phyloP scores from a whole-genome alignment of 306 rosid genomes.

The Lithocarpus polystachyus region DNA sequence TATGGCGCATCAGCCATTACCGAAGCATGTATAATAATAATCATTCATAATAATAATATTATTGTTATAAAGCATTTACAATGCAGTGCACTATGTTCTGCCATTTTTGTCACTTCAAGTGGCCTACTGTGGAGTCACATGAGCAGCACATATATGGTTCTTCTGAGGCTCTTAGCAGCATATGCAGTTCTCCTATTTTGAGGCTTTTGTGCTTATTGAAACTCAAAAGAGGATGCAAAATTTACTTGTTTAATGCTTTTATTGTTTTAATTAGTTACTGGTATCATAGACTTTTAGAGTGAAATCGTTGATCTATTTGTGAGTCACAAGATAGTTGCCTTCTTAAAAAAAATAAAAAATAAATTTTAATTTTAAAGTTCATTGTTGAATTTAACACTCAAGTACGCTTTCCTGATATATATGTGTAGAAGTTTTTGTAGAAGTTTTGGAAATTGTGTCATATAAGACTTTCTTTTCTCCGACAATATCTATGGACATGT shows the following conservation, averaged over 20 bases:
- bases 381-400: too few species aligned
- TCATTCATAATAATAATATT: too few species aligned
- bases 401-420: too few species aligned
- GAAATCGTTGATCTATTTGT: too few species aligned
- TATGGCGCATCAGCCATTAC: too few species aligned
- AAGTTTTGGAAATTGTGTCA: too few species aligned
- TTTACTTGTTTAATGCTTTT: not conserved
- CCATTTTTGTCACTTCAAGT: not conserved
- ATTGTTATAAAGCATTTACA: not conserved
- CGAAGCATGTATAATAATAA: not conserved
- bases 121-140: not conserved
- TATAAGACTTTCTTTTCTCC: slow-evolving; percentile 78
- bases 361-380: too few species aligned
- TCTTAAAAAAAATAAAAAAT: too few species aligned
- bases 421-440: too few species aligned
- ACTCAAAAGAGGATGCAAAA: not conserved
- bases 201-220: not conserved
- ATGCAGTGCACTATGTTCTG: not conserved
- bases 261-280: not conserved
- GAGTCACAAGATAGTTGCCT: too few species aligned
- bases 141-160: not conserved
- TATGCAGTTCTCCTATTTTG: not conserved
- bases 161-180: not conserved
- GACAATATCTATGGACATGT: slow-evolving; percentile 85
- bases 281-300: not conserved